These are phyloP conservation scores for Colletotrichum theobromicola DNA, from an alignment of 2,329 filamentous ascomycete species.

Conservation along the genomic window DNA sequence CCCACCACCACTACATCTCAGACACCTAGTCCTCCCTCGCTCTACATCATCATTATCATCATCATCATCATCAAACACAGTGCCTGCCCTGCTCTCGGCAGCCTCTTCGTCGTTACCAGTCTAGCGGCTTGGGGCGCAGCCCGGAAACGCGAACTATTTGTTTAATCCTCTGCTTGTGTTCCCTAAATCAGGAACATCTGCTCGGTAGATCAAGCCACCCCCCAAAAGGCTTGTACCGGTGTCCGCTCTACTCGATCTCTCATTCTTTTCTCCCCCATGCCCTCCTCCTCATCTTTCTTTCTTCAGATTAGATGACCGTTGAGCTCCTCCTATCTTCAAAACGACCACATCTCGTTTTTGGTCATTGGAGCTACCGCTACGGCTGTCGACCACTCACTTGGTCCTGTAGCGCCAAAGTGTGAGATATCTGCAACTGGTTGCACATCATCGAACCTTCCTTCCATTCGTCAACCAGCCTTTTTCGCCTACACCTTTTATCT, in stretches of 20 bases:
- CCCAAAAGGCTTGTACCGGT: not conserved
- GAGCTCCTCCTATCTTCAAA: not conserved
- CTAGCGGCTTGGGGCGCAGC: conserved; percentile 15
- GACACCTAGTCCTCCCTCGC: not conserved
- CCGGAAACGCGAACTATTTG: conserved; percentile 8
- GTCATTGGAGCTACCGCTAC: not conserved
- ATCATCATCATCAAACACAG: not conserved
- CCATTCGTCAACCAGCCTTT: not conserved
- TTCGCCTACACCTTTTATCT: not conserved
- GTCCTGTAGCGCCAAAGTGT: not conserved
- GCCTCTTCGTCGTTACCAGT: not conserved
- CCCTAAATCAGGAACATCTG: conserved; percentile 3
- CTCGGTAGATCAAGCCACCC: conserved; percentile 13
- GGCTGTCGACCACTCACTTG: not conserved
- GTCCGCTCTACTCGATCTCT: not conserved
- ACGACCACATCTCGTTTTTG: not conserved
- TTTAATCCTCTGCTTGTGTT: not conserved
- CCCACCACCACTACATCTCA: not conserved
- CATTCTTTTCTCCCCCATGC: not conserved
- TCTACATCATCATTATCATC: not conserved
- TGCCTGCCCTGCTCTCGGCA: not conserved
- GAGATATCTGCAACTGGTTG: conserved; percentile 17
- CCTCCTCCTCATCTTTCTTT: not conserved
- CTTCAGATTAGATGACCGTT: not conserved
- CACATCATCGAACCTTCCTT: not conserved